Evolutionary conservation across 192 early-diverging fungal genomes (phyloP), one percentile per base, ranked within the genome.

Genomic region (Allomyces macrogynus): DNA sequence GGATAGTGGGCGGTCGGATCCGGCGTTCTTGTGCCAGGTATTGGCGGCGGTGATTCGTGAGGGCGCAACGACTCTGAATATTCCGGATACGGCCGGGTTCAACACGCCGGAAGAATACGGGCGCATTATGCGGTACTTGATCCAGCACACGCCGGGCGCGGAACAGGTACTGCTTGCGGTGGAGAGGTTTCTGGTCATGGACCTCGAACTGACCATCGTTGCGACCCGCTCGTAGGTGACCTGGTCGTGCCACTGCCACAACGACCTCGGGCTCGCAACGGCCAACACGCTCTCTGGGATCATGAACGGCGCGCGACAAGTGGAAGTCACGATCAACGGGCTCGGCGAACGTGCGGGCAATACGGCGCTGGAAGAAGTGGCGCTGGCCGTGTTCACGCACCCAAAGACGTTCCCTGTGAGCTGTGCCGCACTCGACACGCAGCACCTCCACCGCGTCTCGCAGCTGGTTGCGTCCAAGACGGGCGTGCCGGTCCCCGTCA

Each of bases 321-420:
- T 81, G 18, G 80, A 81, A 65, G 78, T 80, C 10, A 81, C 80
- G 23, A 76, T 81, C 66, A 81, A 81, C 68, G 80, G 80, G 11
- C 80, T 81, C 62, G 80, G 80, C 27, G 80, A 81, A 66, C 75
- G 80, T 54, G 80, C 80, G 23, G 77, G 79, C 54, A 81, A 81
- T 69, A 81, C 80, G 4, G 74, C 80, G 16, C 63, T 81, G 49
- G 80, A 81, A 64, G 80, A 81, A 63, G 64, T 81, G n/a, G 78
- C 78, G 8, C 78, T 81, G 78, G 64, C 77, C 23, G 72, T 80
- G 42, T 70, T 73, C 70, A 81, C 78, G n/a, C 80, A 81, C 44
- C 77, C 77, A 7, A 63, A 62, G 7, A 64, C 67, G 22, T 81
- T 71, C 70, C 77, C 77, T 3, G 77, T 81, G 20, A 71, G 70